A percentile compares a stretch with the other conserved stretches of the same genome.
These are phyloP conservation scores for Rugosomyces carneus DNA, from an alignment of 1,284 basidiomycete genomes.

Conservation along the genomic window DNA sequence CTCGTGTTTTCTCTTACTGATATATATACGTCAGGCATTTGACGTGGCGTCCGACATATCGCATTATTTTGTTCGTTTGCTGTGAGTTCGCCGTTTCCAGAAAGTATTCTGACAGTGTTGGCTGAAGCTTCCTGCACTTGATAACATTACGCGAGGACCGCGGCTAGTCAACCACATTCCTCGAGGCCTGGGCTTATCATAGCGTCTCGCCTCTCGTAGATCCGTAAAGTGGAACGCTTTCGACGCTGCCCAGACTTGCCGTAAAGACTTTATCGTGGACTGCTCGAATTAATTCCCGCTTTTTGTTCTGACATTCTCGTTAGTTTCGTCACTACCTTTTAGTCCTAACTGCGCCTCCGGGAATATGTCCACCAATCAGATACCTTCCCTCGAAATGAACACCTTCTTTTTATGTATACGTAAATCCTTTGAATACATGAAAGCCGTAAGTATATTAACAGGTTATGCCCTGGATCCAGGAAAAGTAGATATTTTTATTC, in stretches of 20 bases:
- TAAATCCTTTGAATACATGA: constrained; percentile 1
- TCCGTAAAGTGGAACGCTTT: not conserved
- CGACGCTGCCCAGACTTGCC: not conserved
- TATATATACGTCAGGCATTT: constrained; percentile 5
- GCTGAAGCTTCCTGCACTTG: not conserved
- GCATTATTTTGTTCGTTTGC: constrained; percentile 1
- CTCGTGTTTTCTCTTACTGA: not conserved
- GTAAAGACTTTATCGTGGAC: not conserved
- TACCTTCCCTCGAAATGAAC: constrained; percentile 5
- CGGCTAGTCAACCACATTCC: not conserved
- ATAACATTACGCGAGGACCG: not conserved
- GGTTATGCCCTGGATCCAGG: constrained; percentile 3
- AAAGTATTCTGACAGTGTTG: not conserved
- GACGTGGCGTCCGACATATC: constrained; percentile 4
- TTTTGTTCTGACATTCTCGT: not conserved
- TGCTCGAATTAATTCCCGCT: not conserved
- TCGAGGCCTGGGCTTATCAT: not conserved
- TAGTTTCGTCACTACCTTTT: not conserved
- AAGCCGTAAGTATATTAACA: constrained; percentile 3
- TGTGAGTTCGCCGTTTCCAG: constrained; percentile 1
- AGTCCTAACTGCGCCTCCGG: constrained; percentile 1
- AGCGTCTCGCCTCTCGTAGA: not conserved
- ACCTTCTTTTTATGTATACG: constrained; percentile 1
- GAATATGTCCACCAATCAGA: not conserved
- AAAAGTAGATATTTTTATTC: not conserved